A percentile compares a stretch with the other conserved stretches of the same genome.
Conservation (phyloP, 495 filamentous ascomycete genomes). For the Chlorociboria aeruginascens region DNA sequence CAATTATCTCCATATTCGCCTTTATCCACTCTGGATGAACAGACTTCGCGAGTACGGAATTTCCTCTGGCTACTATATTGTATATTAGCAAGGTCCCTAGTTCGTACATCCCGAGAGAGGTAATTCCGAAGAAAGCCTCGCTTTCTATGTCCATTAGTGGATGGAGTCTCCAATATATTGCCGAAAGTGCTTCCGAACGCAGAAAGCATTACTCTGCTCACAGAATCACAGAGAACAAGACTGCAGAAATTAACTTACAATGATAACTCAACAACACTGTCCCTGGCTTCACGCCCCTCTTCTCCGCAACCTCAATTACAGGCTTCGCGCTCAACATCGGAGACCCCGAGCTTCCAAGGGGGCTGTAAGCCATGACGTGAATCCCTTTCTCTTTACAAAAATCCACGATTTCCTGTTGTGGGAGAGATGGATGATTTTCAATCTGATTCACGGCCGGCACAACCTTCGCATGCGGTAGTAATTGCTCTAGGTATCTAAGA, state of each 20-base stretch:
- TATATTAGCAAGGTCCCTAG: conserved; percentile 10
- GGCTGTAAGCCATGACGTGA: conserved; percentile 64
- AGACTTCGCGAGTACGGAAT: conserved; percentile 69
- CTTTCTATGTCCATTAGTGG: too few relatives aligned
- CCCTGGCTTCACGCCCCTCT: conserved; percentile 48
- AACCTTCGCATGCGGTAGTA: conserved; percentile 52
- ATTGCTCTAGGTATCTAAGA: conserved; percentile 55
- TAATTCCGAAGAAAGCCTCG: too few relatives aligned
- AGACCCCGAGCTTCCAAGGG: conserved; percentile 66
- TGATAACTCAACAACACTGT: conserved; percentile 67
- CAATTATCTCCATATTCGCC: conserved; percentile 52
- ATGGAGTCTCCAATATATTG: too few relatives aligned
- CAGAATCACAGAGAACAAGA: too few relatives aligned
- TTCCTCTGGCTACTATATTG: conserved; percentile 47
- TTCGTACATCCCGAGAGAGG: conserved; percentile 19
- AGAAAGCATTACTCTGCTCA: too few relatives aligned
- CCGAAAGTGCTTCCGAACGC: too few relatives aligned
- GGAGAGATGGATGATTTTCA: conserved; percentile 77
- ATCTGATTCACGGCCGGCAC: conserved; percentile 85
- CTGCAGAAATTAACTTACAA: conserved; percentile 12
- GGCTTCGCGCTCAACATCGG: conserved; percentile 57
- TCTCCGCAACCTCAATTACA: conserved; percentile 57
- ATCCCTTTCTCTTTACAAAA: conserved; percentile 63
- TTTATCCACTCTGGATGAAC: conserved; percentile 63
- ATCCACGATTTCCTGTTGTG: conserved; percentile 76